Evolutionary conservation across 352 stramenopile genomes (phyloP).

Genomic region (Pythium insidiosum): DNA sequence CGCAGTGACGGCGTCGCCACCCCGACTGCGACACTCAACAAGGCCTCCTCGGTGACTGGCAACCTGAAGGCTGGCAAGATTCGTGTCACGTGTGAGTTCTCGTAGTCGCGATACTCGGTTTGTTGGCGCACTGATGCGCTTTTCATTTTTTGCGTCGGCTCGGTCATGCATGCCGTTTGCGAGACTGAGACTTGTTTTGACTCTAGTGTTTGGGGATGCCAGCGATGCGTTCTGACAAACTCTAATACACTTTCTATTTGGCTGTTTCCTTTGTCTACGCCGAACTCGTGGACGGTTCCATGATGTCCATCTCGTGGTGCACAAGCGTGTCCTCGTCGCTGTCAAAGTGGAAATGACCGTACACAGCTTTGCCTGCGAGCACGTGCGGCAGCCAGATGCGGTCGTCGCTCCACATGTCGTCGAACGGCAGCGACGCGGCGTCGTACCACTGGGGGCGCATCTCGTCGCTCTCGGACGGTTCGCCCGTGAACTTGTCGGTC

Average conservation of each 20-base stretch:
- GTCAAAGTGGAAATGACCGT: conserved; percentile 44
- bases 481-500: conserved; percentile 27
- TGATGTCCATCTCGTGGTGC: conserved; percentile 14
- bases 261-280: too few relatives aligned
- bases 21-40: too few relatives aligned
- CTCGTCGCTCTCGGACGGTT: conserved; percentile 54
- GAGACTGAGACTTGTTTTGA: too few relatives aligned
- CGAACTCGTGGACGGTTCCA: too few relatives aligned
- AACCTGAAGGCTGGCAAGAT: conserved; percentile 19
- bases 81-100: conserved; percentile 18
- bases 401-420: conserved; percentile 70
- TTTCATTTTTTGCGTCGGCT: too few relatives aligned
- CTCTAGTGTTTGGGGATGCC: too few relatives aligned
- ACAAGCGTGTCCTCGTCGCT: conserved; percentile 26
- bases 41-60: too few relatives aligned
- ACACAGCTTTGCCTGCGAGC: conserved; percentile 33
- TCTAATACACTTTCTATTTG: too few relatives aligned
- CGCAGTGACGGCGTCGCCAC: neutral
- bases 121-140: too few relatives aligned
- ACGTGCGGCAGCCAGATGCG: conserved; percentile 49
- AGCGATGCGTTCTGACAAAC: too few relatives aligned
- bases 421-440: conserved; percentile 36
- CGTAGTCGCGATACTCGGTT: too few relatives aligned
- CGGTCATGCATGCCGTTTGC: too few relatives aligned
- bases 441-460: conserved; percentile 68